Evolutionary conservation across 2,329 filamentous ascomycete species (phyloP), one percentile per base, ranked within the genome.

Genomic region (Colletotrichum tabaci): DNA sequence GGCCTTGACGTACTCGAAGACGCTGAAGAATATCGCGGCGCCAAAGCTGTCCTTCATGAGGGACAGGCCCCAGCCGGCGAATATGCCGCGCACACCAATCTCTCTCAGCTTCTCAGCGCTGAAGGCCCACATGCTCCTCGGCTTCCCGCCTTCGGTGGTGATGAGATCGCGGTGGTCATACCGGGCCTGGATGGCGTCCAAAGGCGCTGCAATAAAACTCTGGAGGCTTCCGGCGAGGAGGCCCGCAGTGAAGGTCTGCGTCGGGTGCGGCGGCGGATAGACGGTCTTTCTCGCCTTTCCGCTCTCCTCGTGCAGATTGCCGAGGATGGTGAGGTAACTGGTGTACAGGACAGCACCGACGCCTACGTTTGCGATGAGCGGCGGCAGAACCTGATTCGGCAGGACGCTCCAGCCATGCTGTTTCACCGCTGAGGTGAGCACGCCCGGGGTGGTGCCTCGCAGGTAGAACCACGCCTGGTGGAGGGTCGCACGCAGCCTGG

Each of bases 281-380:
- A 92, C 89, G 7, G 92, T 87, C 77, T 90, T 92, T 30, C 86
- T 77, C 0, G 85, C 85, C 62, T 82, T 82, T 61, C 78, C 82
- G 70, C 91, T 92, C 47, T 92, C 91, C 72, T 91, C 88, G 75
- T 95, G 91, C 3, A 94, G 84, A 1, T 78, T 81, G 18, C 88
- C 91, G 2, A 95, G 86, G 49, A 91, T 89, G 73, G 93, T 91
- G 21, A 95, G 87, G 77, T 95, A 95, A 75, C 88, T 90, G 1
- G 92, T 94, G 80, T 95, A 95, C 18, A 95, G 83, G 3, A 95
- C 88, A 1, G 92, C 92, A 3, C 92, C 92, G 61, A 95, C 91
- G 47, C 88, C 89, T 1, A 93, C 88, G 75, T 95, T 95, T 44
- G 93, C 93, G 21, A 94, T 83, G 52, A 95, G 84, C 16, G 93